A percentile compares a stretch with the other conserved stretches of the same genome.
phyloP scores from a whole-genome alignment of 2,329 filamentous ascomycete species.

The Hymenoscyphus infarciens region DNA sequence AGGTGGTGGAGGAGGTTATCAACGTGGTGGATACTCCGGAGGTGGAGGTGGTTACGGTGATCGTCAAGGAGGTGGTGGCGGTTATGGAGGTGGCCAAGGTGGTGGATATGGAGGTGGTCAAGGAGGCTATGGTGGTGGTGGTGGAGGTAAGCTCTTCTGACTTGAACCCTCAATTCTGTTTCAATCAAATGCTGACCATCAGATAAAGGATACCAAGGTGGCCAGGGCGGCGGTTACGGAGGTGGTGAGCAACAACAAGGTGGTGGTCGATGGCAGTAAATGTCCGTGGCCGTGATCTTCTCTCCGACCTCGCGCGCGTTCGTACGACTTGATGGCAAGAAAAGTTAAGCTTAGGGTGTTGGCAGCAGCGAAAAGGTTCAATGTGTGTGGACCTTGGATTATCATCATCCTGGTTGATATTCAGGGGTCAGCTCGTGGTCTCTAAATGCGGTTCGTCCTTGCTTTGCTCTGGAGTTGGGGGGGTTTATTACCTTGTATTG shows the following conservation, averaged over 20 bases:
- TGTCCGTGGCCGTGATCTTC: constrained; percentile 25
- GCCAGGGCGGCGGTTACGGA: constrained; percentile 22
- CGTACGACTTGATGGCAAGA: constrained; percentile 31
- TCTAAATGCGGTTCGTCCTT: constrained; percentile 33
- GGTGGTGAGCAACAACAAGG: constrained; percentile 32
- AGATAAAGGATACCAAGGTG: constrained; percentile 28
- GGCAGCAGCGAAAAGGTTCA: constrained; percentile 32
- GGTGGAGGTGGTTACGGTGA: constrained; percentile 45
- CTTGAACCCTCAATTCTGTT: neutral
- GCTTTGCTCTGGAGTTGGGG: constrained; percentile 36
- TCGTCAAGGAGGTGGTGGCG: constrained; percentile 50
- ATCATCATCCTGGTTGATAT: constrained; percentile 21
- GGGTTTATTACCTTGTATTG: constrained; percentile 17
- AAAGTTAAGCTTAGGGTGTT: constrained; percentile 34
- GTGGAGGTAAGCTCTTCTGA: constrained; percentile 26
- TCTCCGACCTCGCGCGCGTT: constrained; percentile 30
- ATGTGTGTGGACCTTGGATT: constrained; percentile 31
- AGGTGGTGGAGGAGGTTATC: constrained; percentile 41
- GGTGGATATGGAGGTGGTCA: constrained; percentile 35
- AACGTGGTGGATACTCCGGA: constrained; percentile 39
- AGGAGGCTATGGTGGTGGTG: constrained; percentile 34
- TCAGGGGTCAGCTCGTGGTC: constrained; percentile 32
- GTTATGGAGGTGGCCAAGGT: constrained; percentile 40
- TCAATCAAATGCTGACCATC: constrained; percentile 22
- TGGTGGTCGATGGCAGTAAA: constrained; percentile 30